Evolutionary conservation across 2,329 filamentous ascomycete species (phyloP).

Genomic region (Thelonectria blattea): DNA sequence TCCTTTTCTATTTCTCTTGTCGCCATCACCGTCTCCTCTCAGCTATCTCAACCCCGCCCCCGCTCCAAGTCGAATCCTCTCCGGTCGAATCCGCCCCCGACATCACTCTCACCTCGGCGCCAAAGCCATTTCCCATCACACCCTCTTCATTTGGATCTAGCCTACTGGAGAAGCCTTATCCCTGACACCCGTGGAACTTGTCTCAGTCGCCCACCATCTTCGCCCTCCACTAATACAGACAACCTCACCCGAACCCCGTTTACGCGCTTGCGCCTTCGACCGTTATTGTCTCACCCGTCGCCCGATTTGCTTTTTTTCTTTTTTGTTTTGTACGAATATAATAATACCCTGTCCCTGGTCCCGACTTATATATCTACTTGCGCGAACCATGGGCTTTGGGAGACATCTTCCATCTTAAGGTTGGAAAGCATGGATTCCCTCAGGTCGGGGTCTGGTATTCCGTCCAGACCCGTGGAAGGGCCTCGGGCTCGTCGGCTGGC

Average conservation of each 20-base stretch:
- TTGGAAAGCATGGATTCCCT: conserved; percentile 52
- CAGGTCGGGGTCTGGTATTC: conserved; percentile 49
- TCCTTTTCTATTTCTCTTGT: conserved; percentile 12
- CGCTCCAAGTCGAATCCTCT: conserved; percentile 26
- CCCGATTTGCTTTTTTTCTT: conserved; percentile 4
- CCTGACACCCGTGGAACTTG: conserved; percentile 27
- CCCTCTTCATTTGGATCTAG: conserved; percentile 34
- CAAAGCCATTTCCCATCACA: conserved; percentile 32
- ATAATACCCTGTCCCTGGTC: conserved; percentile 7
- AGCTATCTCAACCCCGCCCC: conserved; percentile 13
- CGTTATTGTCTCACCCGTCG: conserved; percentile 25
- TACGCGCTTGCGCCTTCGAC: conserved; percentile 25
- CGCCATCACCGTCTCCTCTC: conserved; percentile 7
- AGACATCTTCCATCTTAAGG: conserved; percentile 31
- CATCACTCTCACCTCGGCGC: conserved; percentile 24
- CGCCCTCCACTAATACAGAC: conserved; percentile 39
- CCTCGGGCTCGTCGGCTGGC: conserved; percentile 39
- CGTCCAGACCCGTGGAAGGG: conserved; percentile 47
- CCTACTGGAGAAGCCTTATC: conserved; percentile 30
- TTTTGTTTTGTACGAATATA: conserved; percentile 5
- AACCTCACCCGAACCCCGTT: conserved; percentile 29
- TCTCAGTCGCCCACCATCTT: conserved; percentile 36
- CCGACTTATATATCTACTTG: neutral
- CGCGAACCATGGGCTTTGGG: conserved; percentile 31
- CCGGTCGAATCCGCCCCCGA: conserved; percentile 22